Evolutionary conservation across 164 flowering plant species (phyloP).

Genomic region (Magnolia officinalis): DNA sequence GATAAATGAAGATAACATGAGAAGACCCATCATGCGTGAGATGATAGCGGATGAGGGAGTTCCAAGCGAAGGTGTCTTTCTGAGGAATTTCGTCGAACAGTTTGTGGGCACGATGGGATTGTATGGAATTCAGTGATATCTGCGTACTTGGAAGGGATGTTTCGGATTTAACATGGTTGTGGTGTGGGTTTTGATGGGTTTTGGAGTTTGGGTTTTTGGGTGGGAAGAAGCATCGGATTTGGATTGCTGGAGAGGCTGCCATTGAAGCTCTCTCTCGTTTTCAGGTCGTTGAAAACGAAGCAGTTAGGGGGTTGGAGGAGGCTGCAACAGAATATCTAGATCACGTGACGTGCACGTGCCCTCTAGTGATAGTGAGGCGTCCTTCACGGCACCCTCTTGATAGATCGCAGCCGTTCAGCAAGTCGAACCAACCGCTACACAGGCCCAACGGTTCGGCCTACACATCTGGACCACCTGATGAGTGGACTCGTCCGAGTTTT

Average conservation of each 20-base stretch:
- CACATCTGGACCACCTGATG: no score
- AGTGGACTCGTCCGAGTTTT: no score
- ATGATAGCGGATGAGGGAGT: constrained; percentile 46
- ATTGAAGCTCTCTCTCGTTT: background rate
- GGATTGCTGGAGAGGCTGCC: constrained; percentile 3
- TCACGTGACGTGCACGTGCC: background rate
- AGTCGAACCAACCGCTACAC: no score
- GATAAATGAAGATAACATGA: constrained; percentile 32
- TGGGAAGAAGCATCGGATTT: constrained; percentile 6
- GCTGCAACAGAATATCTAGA: background rate
- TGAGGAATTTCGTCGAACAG: constrained; percentile 48
- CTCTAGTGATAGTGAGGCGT: background rate
- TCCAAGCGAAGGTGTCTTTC: constrained; percentile 52
- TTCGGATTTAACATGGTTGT: background rate
- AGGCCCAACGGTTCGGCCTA: no score
- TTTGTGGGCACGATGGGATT: constrained; percentile 15
- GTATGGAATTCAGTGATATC: background rate
- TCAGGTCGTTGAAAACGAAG: background rate
- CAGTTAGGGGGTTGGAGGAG: no score
- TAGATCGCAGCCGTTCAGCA: no score
- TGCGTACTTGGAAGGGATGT: background rate
- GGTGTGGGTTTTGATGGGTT: background rate
- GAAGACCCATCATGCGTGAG: constrained; percentile 25
- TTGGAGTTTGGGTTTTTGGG: constrained; percentile 1
- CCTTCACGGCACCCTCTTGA: no score